Conservation (phyloP, 1,139 yeast genomes). For the Chernovozyma sophiae-reginae region DNA sequence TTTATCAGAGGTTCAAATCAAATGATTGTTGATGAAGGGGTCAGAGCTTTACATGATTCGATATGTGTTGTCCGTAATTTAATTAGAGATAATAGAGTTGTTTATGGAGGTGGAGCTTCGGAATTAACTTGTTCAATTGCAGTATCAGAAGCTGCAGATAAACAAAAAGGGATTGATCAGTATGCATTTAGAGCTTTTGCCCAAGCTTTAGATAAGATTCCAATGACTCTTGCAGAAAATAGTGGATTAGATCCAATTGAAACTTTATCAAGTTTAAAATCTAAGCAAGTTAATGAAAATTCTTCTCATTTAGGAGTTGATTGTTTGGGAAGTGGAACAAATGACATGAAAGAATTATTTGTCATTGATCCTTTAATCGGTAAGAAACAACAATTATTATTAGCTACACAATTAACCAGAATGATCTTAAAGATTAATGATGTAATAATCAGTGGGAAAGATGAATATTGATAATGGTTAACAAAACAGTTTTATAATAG, state of each 20-base stretch:
- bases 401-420: slow-evolving; percentile 95
- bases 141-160: slow-evolving; percentile 88
- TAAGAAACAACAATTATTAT: slow-evolving; percentile 88
- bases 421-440: slow-evolving; percentile 97
- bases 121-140: slow-evolving; percentile 92
- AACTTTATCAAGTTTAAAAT: slow-evolving; percentile 75
- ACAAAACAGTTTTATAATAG: no score
- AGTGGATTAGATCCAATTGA: slow-evolving; percentile 95
- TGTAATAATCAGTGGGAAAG: slow-evolving; percentile 89
- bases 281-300: slow-evolving; percentile 75
- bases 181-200: slow-evolving; percentile 97
- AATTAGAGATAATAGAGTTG: slow-evolving; percentile 86
- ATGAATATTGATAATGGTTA: slow-evolving; percentile 54
- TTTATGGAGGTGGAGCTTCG: slow-evolving; percentile 98
- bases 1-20: slow-evolving; percentile 93
- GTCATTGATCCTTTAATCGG: slow-evolving; percentile 97
- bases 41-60: slow-evolving; percentile 95
- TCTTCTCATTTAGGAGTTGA: slow-evolving; percentile 84
- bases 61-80: slow-evolving; percentile 96
- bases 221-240: slow-evolving; percentile 94
- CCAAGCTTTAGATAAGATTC: slow-evolving; percentile 84
- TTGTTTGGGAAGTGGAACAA: slow-evolving; percentile 82
- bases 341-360: slow-evolving; percentile 89
- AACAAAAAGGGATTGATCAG: slow-evolving; percentile 92
- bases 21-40: slow-evolving; percentile 96